Base-by-base conservation (phyloP, 257 asterid species). In the Gentiana macrophylla region DNA sequence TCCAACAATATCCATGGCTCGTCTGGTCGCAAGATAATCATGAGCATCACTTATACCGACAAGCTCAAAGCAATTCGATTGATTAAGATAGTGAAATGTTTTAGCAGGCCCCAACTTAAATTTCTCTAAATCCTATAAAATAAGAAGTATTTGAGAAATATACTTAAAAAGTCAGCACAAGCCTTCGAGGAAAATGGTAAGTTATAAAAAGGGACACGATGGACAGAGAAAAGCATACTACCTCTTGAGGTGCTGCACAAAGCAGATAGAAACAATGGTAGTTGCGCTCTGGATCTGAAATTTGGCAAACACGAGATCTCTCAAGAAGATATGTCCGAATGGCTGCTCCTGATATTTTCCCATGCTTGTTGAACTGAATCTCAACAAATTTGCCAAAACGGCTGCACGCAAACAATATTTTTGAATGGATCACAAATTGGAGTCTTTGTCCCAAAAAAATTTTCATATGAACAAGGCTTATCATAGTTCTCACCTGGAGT, bases 301-400 rank as follows among this genome's bases (percentile, higher is more conserved):
- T 53, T 76, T 91, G 96, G 89, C 96, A 91, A 75, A 91, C 98
- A 53, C 98, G 93, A 70, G 98, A 91, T 72, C 96, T 81, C 79
- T 91, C 98, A 48, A 91, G 92, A 74, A 91, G 96, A 77, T 91
- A 91, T 1, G 98, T 91, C 62, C 98, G 80, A 70, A 91, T 84
- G 69, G 96, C 96, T 55, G 98, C 98, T 62, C 98, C 98, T 32
- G 98, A 91, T 73, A 91, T 91, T 79, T 90, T 79, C 68, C 96
- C 89, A 12, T 83, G 78, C 80, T 84, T 84, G 70, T 91, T 90
- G 67, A 91, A 91, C 62, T 91, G 98, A 71, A 91, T 87, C 77
- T 91, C 98, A 59, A 91, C 96, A 64, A 91, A 91, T 72, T 91
- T 87, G 62, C 98, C 96, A 50, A 91, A 91, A 37, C 98, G 98